Evolutionary conservation across 371 early-diverging fungal genomes (phyloP).

Genomic region (Saksenaea vasiformis): DNA sequence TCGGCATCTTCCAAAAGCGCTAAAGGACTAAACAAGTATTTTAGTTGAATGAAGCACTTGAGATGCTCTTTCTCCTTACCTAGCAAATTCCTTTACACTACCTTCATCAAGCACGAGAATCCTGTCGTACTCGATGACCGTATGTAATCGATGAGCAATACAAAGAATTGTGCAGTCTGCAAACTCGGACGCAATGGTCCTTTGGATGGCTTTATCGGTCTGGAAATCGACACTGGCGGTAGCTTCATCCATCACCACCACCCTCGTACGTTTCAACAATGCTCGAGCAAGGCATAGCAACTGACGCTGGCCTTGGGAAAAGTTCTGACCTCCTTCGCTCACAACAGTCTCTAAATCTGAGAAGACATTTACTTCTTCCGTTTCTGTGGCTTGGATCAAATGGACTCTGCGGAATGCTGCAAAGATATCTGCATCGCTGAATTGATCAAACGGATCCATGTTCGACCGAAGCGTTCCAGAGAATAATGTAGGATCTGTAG

Average conservation of each 20-base stretch:
- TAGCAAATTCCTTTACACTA: constrained; percentile 22
- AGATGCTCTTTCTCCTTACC: background rate
- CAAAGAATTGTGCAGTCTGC: constrained; percentile 53
- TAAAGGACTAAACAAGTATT: background rate
- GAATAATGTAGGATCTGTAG: constrained; percentile 59
- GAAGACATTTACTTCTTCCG: constrained; percentile 6
- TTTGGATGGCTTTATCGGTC: constrained; percentile 56
- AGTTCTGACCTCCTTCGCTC: constrained; percentile 66
- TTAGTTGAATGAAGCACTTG: background rate
- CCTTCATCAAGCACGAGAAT: constrained; percentile 30
- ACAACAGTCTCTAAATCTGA: constrained; percentile 46
- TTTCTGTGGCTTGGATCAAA: constrained; percentile 16
- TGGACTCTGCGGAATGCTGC: constrained; percentile 56
- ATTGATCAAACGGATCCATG: constrained; percentile 63
- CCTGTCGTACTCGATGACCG: constrained; percentile 39
- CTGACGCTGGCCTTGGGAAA: constrained; percentile 82
- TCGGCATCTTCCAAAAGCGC: background rate
- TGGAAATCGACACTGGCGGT: constrained; percentile 60
- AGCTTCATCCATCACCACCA: constrained; percentile 55
- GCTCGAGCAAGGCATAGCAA: constrained; percentile 78
- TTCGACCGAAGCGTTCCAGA: constrained; percentile 63
- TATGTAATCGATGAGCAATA: constrained; percentile 65
- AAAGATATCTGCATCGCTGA: constrained; percentile 66
- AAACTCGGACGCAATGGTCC: constrained; percentile 54
- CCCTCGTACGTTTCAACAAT: constrained; percentile 44